Evolutionary conservation across 2,329 filamentous ascomycete genomes (phyloP), one percentile per base, ranked within the genome.

Genomic region (Fusarium pininemorale): DNA sequence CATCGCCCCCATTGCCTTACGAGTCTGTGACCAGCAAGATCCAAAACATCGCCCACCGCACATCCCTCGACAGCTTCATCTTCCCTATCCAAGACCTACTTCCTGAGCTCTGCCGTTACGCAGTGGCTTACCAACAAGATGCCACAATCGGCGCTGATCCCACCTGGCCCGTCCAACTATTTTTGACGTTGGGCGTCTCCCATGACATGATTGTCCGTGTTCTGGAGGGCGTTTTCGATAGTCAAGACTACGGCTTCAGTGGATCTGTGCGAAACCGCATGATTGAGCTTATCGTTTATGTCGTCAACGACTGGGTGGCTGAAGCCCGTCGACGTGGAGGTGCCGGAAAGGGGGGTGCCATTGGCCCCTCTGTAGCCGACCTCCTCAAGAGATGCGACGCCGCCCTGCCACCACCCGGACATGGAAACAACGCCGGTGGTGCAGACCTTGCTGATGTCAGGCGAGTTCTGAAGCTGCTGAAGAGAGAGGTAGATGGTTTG

Each of bases 1-100:
- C 81, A 6, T 80, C 80, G 7, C 87, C 81, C 66, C 87, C 81
- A 5, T 83, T 89, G 47, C 92, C 93, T 0, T 96, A 93, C 82
- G 93, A 96, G 81, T 87, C 87, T 5, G 88, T 96, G 8, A 87
- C 91, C 9, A 86, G 87, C 73, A 88, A 89, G 78, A 87, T 93
- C 48, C 88, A 90, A 69, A 88, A 88, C 64, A 91, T 93, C 77
- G 90, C 90, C 38, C 89, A 92, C 77, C 88, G 90, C 48, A 90
- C 91, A 22, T 89, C 88, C 15, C 86, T 90, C 28, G 90, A 91
- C 79, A 90, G 90, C 78, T 88, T 90, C 72, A 89, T 92, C 63
- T 93, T 93, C 82, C 90, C 90, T 0, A 88, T 92, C 13, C 83
- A 87, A 63, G 85, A 86, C 4, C 84, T 93, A 2, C 85, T 93